phyloP scores from a whole-genome alignment of 129 eudicot genomes.

The Saussurea involucrata region DNA sequence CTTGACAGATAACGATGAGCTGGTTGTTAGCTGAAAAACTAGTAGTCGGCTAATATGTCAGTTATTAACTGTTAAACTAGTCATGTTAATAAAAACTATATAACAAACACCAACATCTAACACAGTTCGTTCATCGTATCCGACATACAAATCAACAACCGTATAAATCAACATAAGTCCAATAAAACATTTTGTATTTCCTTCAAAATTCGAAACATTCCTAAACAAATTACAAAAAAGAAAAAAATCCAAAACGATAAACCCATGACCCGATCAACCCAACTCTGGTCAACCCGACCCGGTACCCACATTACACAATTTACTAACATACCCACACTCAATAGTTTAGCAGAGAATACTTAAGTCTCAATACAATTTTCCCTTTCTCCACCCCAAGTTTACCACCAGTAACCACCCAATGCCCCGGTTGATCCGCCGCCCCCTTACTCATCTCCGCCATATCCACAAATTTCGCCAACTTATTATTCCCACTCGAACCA shows the following conservation, averaged over 20 bases:
- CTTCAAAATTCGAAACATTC: conserved; percentile 28
- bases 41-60: neutral
- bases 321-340: conserved; percentile 26
- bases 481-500: conserved; percentile 40
- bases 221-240: conserved; percentile 8
- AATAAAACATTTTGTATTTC: conserved; percentile 10
- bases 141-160: neutral
- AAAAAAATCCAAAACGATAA: conserved; percentile 6
- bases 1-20: neutral
- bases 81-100: neutral
- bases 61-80: neutral
- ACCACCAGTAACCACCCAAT: conserved; percentile 78
- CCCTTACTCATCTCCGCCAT: conserved; percentile 68
- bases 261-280: conserved; percentile 24
- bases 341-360: conserved; percentile 57
- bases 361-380: conserved; percentile 71
- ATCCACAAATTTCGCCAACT: conserved; percentile 56
- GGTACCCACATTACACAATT: conserved; percentile 18
- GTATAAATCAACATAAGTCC: neutral
- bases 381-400: conserved; percentile 73
- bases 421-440: conserved; percentile 58
- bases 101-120: neutral
- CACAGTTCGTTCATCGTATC: neutral
- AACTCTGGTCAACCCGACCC: conserved; percentile 8
- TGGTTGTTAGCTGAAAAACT: neutral